Evolutionary conservation across 768 basidiomycete genomes (phyloP).

Genomic region (Serendipita indica): DNA sequence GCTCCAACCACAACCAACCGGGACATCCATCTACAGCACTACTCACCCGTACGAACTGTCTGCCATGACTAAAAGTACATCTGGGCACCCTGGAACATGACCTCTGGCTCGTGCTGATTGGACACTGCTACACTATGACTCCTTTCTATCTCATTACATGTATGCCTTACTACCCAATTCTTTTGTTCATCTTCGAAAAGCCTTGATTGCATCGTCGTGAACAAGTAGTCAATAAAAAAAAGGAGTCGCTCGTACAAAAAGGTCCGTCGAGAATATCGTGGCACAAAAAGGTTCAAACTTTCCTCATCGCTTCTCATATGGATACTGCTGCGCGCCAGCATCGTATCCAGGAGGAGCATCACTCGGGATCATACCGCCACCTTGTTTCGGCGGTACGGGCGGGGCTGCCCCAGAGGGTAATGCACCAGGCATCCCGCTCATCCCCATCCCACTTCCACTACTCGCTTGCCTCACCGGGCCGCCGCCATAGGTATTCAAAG

Average conservation of each 20-base stretch:
- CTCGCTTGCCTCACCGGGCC: background rate
- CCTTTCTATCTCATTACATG: no score
- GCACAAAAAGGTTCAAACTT: no score
- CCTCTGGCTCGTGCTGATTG: no score
- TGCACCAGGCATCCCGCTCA: conserved; percentile 3
- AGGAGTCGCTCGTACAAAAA: no score
- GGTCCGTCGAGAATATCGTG: no score
- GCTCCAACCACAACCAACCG: background rate
- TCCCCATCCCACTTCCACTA: background rate
- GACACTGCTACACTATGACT: no score
- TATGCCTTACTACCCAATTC: no score
- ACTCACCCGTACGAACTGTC: background rate
- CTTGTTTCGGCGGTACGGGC: background rate
- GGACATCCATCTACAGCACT: conserved; percentile 3
- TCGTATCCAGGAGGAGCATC: conserved; percentile 5
- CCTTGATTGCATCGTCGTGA: no score
- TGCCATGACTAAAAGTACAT: background rate
- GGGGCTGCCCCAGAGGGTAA: background rate
- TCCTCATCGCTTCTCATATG: conserved; percentile 2
- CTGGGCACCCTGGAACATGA: background rate
- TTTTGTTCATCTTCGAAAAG: no score
- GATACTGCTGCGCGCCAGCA: background rate
- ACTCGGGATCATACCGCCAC: background rate
- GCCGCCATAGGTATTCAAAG: background rate
- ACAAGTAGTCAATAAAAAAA: no score